These are phyloP conservation scores for Fallopia convolvulus DNA, from an alignment of 148 eudicot genomes.

Conservation along the genomic window DNA sequence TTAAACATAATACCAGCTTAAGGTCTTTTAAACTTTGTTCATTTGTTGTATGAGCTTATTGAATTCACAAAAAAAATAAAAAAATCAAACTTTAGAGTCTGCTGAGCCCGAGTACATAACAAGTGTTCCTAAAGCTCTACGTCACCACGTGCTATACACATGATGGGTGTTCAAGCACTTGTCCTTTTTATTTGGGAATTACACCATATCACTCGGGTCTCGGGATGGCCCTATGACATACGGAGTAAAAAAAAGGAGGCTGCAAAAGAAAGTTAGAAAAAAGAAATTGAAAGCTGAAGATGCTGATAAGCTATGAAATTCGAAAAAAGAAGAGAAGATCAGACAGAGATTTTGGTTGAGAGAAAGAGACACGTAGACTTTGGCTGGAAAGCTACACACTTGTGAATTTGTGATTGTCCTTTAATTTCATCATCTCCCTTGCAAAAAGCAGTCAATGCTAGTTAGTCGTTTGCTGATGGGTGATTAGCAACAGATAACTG, in stretches of 20 bases:
- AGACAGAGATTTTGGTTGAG: slow-evolving; percentile 1
- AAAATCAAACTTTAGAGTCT: no score
- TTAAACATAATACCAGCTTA: no score
- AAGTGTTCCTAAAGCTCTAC: no score
- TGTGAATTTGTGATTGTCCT: slow-evolving; percentile 3
- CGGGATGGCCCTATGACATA: background rate
- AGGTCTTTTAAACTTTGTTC: no score
- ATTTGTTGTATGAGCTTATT: no score
- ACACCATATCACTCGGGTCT: background rate
- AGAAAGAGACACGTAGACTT: slow-evolving; percentile 39
- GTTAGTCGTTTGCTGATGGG: slow-evolving; percentile 18
- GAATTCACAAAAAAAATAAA: no score
- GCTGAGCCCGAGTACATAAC: no score
- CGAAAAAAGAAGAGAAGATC: background rate
- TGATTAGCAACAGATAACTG: background rate
- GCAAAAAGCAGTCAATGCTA: slow-evolving; percentile 13
- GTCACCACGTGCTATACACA: background rate
- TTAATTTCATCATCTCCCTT: background rate
- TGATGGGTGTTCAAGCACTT: background rate
- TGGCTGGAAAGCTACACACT: slow-evolving; percentile 48
- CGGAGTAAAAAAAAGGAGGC: background rate
- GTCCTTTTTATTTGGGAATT: background rate
- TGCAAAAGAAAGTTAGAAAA: background rate
- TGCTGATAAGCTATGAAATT: background rate
- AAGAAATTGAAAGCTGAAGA: background rate